Evolutionary conservation across 768 basidiomycete species (phyloP).

Genomic region (Boletus eberwhitei): DNA sequence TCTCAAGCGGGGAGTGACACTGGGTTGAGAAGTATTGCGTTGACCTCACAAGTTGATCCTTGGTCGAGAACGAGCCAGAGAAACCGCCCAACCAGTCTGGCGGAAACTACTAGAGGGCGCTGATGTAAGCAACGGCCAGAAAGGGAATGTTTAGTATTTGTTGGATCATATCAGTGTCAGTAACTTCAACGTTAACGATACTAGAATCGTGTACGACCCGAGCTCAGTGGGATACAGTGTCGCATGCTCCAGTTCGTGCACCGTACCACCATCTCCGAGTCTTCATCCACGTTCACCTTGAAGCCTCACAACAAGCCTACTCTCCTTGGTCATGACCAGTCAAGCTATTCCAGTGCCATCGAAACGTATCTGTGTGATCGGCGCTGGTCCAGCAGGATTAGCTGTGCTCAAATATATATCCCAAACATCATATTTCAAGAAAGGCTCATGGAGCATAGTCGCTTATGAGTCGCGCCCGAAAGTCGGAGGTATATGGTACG

Average conservation of each 20-base stretch:
- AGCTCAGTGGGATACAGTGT: background rate
- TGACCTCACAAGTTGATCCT: conserved; percentile 91
- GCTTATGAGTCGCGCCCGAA: conserved; percentile 63
- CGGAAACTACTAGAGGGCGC: background rate
- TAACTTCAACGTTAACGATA: no score
- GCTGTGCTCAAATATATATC: conserved; percentile 63
- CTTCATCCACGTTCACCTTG: background rate
- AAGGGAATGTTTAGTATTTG: conserved; percentile 4
- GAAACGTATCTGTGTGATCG: conserved; percentile 63
- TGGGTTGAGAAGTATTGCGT: conserved; percentile 8
- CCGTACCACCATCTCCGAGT: background rate
- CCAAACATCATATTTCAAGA: conserved; percentile 54
- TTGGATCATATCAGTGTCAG: background rate
- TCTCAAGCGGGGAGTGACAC: conserved; percentile 4
- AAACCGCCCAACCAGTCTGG: background rate
- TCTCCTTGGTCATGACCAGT: background rate
- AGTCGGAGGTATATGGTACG: conserved; percentile 78
- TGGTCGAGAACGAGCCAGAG: conserved; percentile 48
- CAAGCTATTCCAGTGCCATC: conserved; percentile 6
- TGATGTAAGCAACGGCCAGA: conserved; percentile 16
- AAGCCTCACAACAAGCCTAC: background rate
- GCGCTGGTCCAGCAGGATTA: conserved; percentile 74
- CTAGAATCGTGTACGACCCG: background rate
- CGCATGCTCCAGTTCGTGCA: background rate
- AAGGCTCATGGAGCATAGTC: conserved; percentile 58